Evolutionary conservation across 352 stramenopile species (phyloP), one percentile per base, ranked within the genome.

Genomic region (Globisporangium viniferum): DNA sequence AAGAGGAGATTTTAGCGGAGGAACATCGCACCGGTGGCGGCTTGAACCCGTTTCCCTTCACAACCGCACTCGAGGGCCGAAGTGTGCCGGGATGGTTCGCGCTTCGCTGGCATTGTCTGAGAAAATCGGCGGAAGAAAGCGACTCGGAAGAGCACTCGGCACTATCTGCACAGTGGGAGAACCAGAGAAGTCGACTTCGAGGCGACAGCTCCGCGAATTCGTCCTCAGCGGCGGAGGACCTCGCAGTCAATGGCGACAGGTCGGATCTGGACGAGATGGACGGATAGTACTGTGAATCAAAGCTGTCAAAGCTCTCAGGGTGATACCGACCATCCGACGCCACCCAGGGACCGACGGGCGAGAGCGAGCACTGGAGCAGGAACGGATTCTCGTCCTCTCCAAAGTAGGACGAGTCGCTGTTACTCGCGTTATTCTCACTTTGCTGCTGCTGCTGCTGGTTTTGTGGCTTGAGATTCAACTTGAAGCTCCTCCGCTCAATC

Each of bases 181-280:
- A 76, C 74, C 82, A 90, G 7, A 92, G 65, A n/a, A 92, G 65
- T 0, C 81, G 80, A 46, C 76, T 88, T 33, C 84, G 81, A 53
- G 84, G 84, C 0, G 83, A 92, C 33, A 86, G 67, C n/a, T 73
- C 63, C 5, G 76, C 65, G 4, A 82, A 33, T 1, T 67, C 58
- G 57, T 64, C 64, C 36, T 73, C 69, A 24, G 12, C 54, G 8
- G 56, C 8, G 49, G 51, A 62, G 35, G 51, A 55, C 1, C 59
- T n/a, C 33, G 59, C 31, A 9, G 31, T 29, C 20, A 48, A 41
- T 5, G 65, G 62, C 8, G 68, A 66, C 0, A 35, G n/a, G 35
- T 27, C 60, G 1, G 35, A 56, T 12, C 69, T 18, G 5, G 53
- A 62, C 3, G 57, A 62, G 27, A 8, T 18, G 7, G 41, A 48